These are phyloP conservation scores for Lentithecium fluviatile DNA, from an alignment of 495 filamentous ascomycete genomes.

Conservation along the genomic window DNA sequence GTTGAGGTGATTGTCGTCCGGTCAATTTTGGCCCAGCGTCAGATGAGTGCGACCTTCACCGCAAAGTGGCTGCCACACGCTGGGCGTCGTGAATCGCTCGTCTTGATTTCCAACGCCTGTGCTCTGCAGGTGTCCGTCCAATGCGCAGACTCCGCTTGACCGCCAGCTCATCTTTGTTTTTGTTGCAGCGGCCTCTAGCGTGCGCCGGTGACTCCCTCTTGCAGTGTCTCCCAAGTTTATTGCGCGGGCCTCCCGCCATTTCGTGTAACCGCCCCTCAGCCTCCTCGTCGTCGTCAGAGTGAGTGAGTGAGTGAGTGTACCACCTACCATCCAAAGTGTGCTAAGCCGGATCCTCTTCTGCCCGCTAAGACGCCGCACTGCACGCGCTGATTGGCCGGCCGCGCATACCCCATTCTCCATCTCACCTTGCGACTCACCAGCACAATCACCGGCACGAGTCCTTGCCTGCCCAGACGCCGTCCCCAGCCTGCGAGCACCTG, in stretches of 20 bases:
- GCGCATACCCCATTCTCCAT: slow-evolving; percentile 2
- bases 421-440: background rate
- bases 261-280: background rate
- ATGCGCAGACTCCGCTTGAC: slow-evolving; percentile 8
- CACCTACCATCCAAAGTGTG: too few species aligned
- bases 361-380: background rate
- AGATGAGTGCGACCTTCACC: slow-evolving; percentile 17
- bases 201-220: background rate
- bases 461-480: background rate
- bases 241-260: background rate
- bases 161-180: slow-evolving; percentile 4
- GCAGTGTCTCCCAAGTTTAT: background rate
- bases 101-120: background rate
- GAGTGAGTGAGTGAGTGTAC: background rate
- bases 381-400: slow-evolving; percentile 8
- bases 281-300: background rate
- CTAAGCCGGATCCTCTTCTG: slow-evolving; percentile 12
- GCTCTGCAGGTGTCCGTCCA: slow-evolving; percentile 9
- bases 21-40: background rate
- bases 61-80: background rate
- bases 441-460: slow-evolving; percentile 1
- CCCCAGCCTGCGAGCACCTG: background rate
- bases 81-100: background rate
- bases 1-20: background rate
- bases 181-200: too few species aligned